phyloP scores from a whole-genome alignment of 495 filamentous ascomycete genomes.

The Echria macrotheca region DNA sequence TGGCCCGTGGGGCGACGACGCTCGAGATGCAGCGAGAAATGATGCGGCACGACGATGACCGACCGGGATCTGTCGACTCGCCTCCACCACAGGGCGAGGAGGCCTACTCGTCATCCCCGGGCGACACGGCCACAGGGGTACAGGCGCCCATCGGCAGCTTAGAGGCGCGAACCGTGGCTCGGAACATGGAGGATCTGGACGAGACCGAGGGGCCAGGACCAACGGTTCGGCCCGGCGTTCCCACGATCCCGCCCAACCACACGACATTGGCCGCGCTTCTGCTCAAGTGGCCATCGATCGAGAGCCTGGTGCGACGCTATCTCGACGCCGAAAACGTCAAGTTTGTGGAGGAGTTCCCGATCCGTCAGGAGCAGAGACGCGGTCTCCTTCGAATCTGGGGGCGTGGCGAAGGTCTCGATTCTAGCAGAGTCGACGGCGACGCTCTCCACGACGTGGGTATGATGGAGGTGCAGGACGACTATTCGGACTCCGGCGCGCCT shows the following conservation, averaged over 20 bases:
- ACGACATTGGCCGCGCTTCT: slow-evolving; percentile 76
- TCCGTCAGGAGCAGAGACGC: slow-evolving; percentile 68
- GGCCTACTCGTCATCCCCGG: slow-evolving; percentile 18
- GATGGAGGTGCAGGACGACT: slow-evolving; percentile 31
- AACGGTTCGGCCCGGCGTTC: slow-evolving; percentile 43
- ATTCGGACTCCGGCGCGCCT: slow-evolving; percentile 46
- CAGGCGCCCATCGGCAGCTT: slow-evolving; percentile 17
- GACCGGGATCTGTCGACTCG: slow-evolving; percentile 23
- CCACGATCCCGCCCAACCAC: slow-evolving; percentile 71
- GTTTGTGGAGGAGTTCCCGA: slow-evolving; percentile 59
- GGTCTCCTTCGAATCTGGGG: slow-evolving; percentile 73
- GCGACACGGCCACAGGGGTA: slow-evolving; percentile 8
- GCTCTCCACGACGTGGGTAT: slow-evolving; percentile 26
- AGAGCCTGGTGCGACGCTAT: slow-evolving; percentile 43
- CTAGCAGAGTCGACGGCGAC: slow-evolving; percentile 21
- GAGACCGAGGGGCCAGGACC: slow-evolving; percentile 43
- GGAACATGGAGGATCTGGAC: slow-evolving; percentile 37
- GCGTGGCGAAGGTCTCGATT: slow-evolving; percentile 66
- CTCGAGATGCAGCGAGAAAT: slow-evolving; percentile 10
- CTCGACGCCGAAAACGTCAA: slow-evolving; percentile 45
- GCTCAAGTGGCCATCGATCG: slow-evolving; percentile 64
- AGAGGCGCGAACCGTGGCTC: slow-evolving; percentile 28
- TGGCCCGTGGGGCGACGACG: slow-evolving; percentile 15
- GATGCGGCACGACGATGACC: slow-evolving; percentile 17
- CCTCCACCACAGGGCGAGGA: slow-evolving; percentile 15